phyloP scores from a whole-genome alignment of 768 basidiomycete species.

The Mycena filopes region DNA sequence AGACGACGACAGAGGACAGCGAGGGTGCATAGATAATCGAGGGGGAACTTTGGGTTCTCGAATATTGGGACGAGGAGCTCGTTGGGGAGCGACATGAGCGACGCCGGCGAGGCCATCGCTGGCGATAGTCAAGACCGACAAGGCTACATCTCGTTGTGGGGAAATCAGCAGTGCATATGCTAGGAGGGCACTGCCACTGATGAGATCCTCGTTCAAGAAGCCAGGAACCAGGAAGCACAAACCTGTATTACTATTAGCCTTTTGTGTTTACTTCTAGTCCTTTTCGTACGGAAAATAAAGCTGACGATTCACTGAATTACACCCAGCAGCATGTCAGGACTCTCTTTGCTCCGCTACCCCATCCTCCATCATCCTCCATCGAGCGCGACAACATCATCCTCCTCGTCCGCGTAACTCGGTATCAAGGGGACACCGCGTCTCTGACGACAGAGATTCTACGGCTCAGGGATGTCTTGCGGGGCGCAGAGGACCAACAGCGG shows the following conservation, averaged over 20 bases:
- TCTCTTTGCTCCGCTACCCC: no score
- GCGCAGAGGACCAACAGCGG: not conserved
- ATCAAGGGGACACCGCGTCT: not conserved
- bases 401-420: not conserved
- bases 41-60: constrained; percentile 29
- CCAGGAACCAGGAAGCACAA: no score
- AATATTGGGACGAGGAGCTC: constrained; percentile 30
- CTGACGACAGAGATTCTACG: not conserved
- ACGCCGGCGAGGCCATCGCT: not conserved
- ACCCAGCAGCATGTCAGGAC: not conserved
- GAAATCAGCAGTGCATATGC: no score
- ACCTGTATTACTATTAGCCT: no score
- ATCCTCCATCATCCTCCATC: not conserved
- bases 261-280: no score
- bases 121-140: no score
- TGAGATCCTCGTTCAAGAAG: no score
- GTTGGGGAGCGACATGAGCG: constrained; percentile 30
- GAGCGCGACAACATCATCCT: not conserved
- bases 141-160: no score
- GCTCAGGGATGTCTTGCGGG: not conserved
- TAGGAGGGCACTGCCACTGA: no score
- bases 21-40: constrained; percentile 21
- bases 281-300: no score
- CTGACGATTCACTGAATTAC: no score
- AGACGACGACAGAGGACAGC: constrained; percentile 20